A percentile compares a stretch with the other conserved stretches of the same genome.
Evolutionary conservation across 1,139 yeast genomes (phyloP).

Genomic region (Blastobotrys proliferans): DNA sequence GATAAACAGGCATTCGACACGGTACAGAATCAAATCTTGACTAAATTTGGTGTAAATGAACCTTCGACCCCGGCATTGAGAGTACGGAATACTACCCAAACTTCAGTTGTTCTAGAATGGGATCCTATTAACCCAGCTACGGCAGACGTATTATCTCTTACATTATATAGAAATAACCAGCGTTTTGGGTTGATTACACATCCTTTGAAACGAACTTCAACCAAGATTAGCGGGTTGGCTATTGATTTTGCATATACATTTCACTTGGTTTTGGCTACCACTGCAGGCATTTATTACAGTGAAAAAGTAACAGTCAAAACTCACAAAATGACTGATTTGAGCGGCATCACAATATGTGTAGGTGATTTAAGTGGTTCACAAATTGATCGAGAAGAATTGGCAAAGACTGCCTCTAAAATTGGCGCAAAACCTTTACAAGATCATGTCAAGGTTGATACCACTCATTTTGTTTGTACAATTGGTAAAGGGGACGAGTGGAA

Average conservation of each 20-base stretch:
- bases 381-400: conserved; percentile 59
- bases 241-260: conserved; percentile 80
- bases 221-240: conserved; percentile 87
- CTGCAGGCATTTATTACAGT: conserved; percentile 80
- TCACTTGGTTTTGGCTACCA: conserved; percentile 75
- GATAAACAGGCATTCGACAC: conserved; percentile 57
- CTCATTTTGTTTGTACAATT: conserved; percentile 85
- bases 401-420: conserved; percentile 57
- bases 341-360: conserved; percentile 88
- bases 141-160: conserved; percentile 69
- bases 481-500: conserved; percentile 60
- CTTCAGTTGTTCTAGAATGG: conserved; percentile 94
- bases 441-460: conserved; percentile 80
- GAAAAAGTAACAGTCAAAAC: conserved; percentile 69
- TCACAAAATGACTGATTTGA: conserved; percentile 92
- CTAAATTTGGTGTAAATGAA: conserved; percentile 64
- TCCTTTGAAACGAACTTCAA: conserved; percentile 72
- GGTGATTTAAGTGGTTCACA: conserved; percentile 63
- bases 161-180: conserved; percentile 72
- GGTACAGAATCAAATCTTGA: conserved; percentile 71
- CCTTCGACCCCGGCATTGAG: conserved; percentile 73
- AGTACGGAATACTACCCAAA: conserved; percentile 80
- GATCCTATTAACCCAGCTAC: conserved; percentile 81
- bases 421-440: conserved; percentile 82
- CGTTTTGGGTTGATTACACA: conserved; percentile 84